Base-by-base conservation (phyloP, 2,329 filamentous ascomycete species). In the Scytalidium sp. region DNA sequence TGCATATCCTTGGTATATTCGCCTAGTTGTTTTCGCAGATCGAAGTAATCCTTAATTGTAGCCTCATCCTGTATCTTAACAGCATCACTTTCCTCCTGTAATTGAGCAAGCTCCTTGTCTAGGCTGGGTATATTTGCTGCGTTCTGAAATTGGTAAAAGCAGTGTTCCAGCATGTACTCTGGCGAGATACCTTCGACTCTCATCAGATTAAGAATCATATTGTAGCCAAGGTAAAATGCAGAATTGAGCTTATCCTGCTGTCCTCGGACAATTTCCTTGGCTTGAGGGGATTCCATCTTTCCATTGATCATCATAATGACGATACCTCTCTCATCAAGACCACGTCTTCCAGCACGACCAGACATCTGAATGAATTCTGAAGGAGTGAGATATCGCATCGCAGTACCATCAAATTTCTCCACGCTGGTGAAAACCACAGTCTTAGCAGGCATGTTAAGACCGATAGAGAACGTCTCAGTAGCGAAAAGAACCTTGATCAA, bases 221-320 rank as follows among this genome's bases (percentile, higher is more conserved):
- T 99, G 77, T 99, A 99, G 25, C 94, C 92, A 15, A 99, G 80
- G 67, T 99, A 90, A 72, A 99, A 99, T 1, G 94, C 94, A 3
- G 94, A 97, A 71, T 97, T 97, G 23, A 99, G 84, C 59, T 92
- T 91, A 69, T 99, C 95, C 68, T 99, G 94, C 64, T 97, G 88
- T 58, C 94, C 94, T 47, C 94, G 90, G 11, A 99, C 94, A 60
- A 99, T 97, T 56, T 89, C 86, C 70, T 96, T 96, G 40, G 94
- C 93, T n/a, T 87, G 85, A 2, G 90, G 84, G 1, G 94, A 94
- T 63, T 99, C 94, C 75, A 99, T 93, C 72, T 94, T 90, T 68
- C 95, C 89, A 64, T 95, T 88, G 54, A 99, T 88, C 93, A 99
- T 97, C 90, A 99, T 97, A 67, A 99, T 97, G 59, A 99, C 94